These are phyloP conservation scores for Sclerotinia spermophila DNA, from an alignment of 2,329 filamentous ascomycete species.

Conservation along the genomic window DNA sequence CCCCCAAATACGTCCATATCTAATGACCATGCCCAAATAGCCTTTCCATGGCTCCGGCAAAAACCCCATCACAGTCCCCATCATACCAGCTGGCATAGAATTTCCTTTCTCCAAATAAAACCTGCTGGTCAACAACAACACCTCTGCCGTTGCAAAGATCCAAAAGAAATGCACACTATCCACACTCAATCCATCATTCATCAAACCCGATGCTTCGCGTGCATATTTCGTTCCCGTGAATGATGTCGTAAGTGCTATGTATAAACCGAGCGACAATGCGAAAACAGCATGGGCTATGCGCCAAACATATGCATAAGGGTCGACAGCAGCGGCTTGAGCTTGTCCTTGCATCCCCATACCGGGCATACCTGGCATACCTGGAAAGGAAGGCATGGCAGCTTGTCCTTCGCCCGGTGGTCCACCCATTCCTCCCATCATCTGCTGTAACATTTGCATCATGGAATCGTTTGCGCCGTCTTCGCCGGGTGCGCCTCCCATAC, in stretches of 20 bases:
- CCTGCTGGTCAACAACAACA: conserved; percentile 65
- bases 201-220: conserved; percentile 16
- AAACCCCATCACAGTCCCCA: conserved; percentile 61
- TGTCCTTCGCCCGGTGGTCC: conserved; percentile 37
- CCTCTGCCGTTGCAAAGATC: conserved; percentile 75
- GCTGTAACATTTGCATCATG: conserved; percentile 72
- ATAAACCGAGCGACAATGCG: conserved; percentile 65
- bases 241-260: conserved; percentile 63
- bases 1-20: conserved; percentile 68
- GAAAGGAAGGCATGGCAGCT: conserved; percentile 38
- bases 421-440: conserved; percentile 58
- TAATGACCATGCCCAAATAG: conserved; percentile 57
- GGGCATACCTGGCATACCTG: conserved; percentile 39
- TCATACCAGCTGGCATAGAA: conserved; percentile 55
- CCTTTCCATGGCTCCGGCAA: conserved; percentile 62
- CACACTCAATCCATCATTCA: conserved; percentile 35
- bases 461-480: conserved; percentile 49
- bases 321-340: conserved; percentile 37
- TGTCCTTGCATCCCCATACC: conserved; percentile 15
- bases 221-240: conserved; percentile 64
- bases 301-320: conserved; percentile 57
- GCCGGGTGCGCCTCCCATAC: conserved; percentile 29
- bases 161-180: conserved; percentile 62
- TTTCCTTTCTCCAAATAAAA: conserved; percentile 64
- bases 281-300: conserved; percentile 70